Conservation (phyloP, 495 filamentous ascomycete species). For the Neurospora sp. region DNA sequence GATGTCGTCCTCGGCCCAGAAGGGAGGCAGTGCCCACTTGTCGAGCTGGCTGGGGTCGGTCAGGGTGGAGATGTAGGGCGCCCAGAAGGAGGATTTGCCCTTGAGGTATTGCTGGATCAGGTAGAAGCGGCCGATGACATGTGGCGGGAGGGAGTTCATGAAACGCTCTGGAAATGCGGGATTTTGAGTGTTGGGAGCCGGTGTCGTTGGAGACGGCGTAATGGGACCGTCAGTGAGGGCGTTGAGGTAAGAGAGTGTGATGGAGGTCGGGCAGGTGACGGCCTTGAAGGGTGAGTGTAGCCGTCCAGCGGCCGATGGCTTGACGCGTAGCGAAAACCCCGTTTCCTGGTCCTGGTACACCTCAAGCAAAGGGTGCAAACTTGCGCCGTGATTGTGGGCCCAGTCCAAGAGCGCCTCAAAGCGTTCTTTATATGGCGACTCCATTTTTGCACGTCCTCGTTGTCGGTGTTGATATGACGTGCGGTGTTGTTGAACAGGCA, state of each 20-base stretch:
- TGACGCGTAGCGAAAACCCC: constrained; percentile 34
- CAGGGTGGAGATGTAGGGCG: constrained; percentile 38
- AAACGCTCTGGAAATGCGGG: constrained; percentile 28
- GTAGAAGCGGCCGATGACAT: constrained; percentile 39
- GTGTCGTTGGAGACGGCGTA: not conserved
- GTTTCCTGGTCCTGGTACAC: constrained; percentile 34
- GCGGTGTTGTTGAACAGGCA: not conserved
- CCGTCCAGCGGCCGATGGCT: constrained; percentile 6
- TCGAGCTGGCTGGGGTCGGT: constrained; percentile 36
- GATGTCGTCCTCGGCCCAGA: constrained; percentile 36
- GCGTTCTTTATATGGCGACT: constrained; percentile 7
- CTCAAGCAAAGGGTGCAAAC: constrained; percentile 32
- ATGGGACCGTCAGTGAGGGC: constrained; percentile 25
- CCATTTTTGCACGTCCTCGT: constrained; percentile 7
- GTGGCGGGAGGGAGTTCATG: constrained; percentile 25
- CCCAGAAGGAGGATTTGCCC: constrained; percentile 37
- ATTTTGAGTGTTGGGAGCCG: not conserved
- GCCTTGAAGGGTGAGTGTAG: constrained; percentile 20
- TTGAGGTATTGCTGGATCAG: constrained; percentile 38
- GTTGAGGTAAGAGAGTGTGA: constrained; percentile 36
- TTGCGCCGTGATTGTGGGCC: constrained; percentile 26
- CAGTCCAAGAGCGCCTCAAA: constrained; percentile 19
- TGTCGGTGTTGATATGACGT: not conserved
- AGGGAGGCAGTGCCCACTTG: constrained; percentile 29
- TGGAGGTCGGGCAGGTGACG: constrained; percentile 27